Percentiles rank a stretch among this genome's conserved stretches.
These are phyloP conservation scores for Remersonia thermophila DNA, from an alignment of 2,329 filamentous ascomycete genomes.

Conservation along the genomic window DNA sequence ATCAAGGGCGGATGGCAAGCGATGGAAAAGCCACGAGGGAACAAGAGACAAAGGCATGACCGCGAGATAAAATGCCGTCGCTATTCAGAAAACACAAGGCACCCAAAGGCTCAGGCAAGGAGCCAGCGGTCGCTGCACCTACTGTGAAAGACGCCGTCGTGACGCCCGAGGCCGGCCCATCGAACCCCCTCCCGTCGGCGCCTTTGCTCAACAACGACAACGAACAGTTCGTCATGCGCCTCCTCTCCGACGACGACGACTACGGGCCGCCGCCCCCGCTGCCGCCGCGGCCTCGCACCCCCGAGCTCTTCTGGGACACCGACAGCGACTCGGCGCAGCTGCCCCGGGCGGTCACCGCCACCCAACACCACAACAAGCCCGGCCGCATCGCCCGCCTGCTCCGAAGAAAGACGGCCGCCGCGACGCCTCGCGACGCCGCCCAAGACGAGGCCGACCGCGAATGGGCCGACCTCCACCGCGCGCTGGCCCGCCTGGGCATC, in stretches of 20 bases:
- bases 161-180: no score
- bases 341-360: slow-evolving; percentile 15
- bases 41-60: no score
- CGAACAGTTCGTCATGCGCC: slow-evolving; percentile 43
- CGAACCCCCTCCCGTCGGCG: slow-evolving; percentile 1
- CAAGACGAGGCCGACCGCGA: slow-evolving; percentile 31
- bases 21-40: no score
- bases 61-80: no score
- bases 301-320: slow-evolving; percentile 37
- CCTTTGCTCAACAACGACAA: slow-evolving; percentile 45
- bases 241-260: slow-evolving; percentile 33
- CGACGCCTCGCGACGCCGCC: background rate
- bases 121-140: no score
- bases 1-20: no score
- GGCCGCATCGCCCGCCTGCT: slow-evolving; percentile 31
- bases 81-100: no score
- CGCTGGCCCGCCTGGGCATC: slow-evolving; percentile 77
- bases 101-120: no score
- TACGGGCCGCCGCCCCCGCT: slow-evolving; percentile 39
- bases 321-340: slow-evolving; percentile 26
- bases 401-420: slow-evolving; percentile 9
- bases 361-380: slow-evolving; percentile 16
- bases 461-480: slow-evolving; percentile 60
- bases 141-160: no score
- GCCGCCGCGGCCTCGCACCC: slow-evolving; percentile 39